phyloP scores from a whole-genome alignment of 352 stramenopile genomes.

The Pythium grandisporangium region DNA sequence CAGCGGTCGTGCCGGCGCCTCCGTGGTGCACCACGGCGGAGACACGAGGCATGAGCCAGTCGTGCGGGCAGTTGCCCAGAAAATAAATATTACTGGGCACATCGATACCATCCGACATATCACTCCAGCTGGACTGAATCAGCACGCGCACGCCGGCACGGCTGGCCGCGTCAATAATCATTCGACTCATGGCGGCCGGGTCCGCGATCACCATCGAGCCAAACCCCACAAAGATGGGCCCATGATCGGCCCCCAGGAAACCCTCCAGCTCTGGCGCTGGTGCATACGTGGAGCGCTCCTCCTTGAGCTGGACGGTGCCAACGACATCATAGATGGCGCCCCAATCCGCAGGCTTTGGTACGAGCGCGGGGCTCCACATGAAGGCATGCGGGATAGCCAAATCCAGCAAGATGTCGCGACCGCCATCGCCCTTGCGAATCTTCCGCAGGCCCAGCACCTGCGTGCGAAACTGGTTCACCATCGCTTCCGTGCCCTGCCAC shows the following conservation, averaged over 20 bases:
- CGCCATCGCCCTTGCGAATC: constrained; percentile 53
- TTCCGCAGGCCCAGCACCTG: constrained; percentile 46
- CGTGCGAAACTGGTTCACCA: constrained; percentile 79
- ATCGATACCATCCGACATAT: constrained; percentile 42
- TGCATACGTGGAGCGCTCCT: constrained; percentile 29
- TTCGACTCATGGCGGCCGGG: constrained; percentile 50
- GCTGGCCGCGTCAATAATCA: constrained; percentile 78
- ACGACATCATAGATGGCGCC: constrained; percentile 82
- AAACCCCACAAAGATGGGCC: constrained; percentile 92
- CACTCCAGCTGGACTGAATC: constrained; percentile 87
- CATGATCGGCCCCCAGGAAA: constrained; percentile 50
- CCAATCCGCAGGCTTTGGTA: constrained; percentile 88
- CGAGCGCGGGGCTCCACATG: constrained; percentile 84
- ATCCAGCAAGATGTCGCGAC: constrained; percentile 48
- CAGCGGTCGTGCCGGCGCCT: constrained; percentile 87
- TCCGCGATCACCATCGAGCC: constrained; percentile 90
- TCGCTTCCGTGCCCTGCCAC: constrained; percentile 48
- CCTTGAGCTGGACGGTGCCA: constrained; percentile 64
- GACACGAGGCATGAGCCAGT: constrained; percentile 5
- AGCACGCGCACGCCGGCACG: constrained; percentile 65
- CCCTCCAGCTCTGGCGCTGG: constrained; percentile 39
- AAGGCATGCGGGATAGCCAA: constrained; percentile 78
- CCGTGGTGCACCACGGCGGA: constrained; percentile 26
- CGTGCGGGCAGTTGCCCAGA: constrained; percentile 29
- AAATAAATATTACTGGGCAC: constrained; percentile 56